Evolutionary conservation across 192 early-diverging fungal genomes (phyloP).

Genomic region (Linderina pennispora): DNA sequence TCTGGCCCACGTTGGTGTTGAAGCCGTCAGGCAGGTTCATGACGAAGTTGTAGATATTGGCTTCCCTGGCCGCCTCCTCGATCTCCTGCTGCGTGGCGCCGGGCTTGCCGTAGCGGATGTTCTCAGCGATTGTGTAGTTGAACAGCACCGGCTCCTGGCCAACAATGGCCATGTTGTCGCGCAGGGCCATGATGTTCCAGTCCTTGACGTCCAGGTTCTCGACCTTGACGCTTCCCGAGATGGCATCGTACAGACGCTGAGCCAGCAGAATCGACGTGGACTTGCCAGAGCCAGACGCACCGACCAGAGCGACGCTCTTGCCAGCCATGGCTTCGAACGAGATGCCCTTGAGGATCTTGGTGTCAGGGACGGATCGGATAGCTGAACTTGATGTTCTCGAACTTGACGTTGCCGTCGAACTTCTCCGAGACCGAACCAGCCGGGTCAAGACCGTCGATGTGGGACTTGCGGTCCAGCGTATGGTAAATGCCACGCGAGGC

Average conservation of each 20-base stretch:
- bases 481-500: slow-evolving; percentile 72
- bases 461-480: slow-evolving; percentile 62
- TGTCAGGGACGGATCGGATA: slow-evolving; percentile 62
- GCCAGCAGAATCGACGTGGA: slow-evolving; percentile 56
- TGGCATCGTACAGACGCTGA: slow-evolving; percentile 75
- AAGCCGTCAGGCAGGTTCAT: slow-evolving; percentile 72
- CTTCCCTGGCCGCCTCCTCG: slow-evolving; percentile 49
- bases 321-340: slow-evolving; percentile 49
- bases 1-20: slow-evolving; percentile 80
- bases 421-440: slow-evolving; percentile 55
- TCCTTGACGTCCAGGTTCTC: slow-evolving; percentile 54
- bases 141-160: slow-evolving; percentile 89
- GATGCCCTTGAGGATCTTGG: slow-evolving; percentile 59
- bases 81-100: slow-evolving; percentile 54
- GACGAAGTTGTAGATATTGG: slow-evolving; percentile 80
- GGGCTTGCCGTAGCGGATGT: slow-evolving; percentile 73
- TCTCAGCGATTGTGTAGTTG: slow-evolving; percentile 80
- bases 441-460: slow-evolving; percentile 48
- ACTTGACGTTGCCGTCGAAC: slow-evolving; percentile 47
- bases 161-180: slow-evolving; percentile 73
- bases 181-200: slow-evolving; percentile 63
- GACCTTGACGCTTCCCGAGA: slow-evolving; percentile 50
- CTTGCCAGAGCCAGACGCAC: slow-evolving; percentile 82
- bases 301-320: slow-evolving; percentile 78
- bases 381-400: slow-evolving; percentile 48